A percentile compares a stretch with the other conserved stretches of the same genome.
These are phyloP conservation scores for Hygrophila difformis DNA, from an alignment of 257 asterid species.

Conservation along the genomic window DNA sequence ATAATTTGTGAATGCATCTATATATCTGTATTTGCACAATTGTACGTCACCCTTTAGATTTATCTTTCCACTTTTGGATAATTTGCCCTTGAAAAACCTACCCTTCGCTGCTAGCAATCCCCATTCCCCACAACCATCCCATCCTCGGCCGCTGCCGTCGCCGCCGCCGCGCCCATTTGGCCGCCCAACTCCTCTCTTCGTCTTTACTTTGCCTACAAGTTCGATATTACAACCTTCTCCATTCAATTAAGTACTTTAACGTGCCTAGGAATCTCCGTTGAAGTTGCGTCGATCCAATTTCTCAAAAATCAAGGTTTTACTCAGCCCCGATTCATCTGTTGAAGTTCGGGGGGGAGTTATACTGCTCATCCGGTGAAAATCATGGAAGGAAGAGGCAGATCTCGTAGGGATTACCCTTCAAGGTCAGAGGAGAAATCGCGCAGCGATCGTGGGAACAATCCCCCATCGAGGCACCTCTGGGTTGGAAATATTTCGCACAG, in stretches of 20 bases:
- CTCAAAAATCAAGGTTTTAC: background rate
- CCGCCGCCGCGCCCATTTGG: too few species aligned
- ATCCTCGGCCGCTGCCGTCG: too few species aligned
- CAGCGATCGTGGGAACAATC: constrained; percentile 48
- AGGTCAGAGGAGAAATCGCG: constrained; percentile 58
- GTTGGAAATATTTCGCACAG: constrained; percentile 68
- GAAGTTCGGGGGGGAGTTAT: background rate
- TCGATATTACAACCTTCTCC: background rate
- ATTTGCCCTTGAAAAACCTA: too few species aligned
- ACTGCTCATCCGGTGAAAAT: background rate
- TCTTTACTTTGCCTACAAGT: too few species aligned
- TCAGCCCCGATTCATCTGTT: background rate
- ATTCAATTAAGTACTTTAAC: background rate
- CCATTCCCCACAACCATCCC: too few species aligned
- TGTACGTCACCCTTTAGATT: too few species aligned
- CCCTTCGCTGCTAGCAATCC: too few species aligned
- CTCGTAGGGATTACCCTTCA: constrained; percentile 55
- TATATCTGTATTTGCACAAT: too few species aligned
- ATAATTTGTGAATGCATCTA: too few species aligned
- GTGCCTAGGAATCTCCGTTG: background rate
- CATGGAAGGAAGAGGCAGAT: constrained; percentile 59
- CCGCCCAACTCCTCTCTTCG: too few species aligned
- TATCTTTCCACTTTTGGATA: too few species aligned
- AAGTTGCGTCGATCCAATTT: background rate
- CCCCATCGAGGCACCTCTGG: constrained; percentile 96